A percentile compares a stretch with the other conserved stretches of the same genome.
phyloP scores from a whole-genome alignment of 805 yeast genomes.

The Kuraishia cidri region DNA sequence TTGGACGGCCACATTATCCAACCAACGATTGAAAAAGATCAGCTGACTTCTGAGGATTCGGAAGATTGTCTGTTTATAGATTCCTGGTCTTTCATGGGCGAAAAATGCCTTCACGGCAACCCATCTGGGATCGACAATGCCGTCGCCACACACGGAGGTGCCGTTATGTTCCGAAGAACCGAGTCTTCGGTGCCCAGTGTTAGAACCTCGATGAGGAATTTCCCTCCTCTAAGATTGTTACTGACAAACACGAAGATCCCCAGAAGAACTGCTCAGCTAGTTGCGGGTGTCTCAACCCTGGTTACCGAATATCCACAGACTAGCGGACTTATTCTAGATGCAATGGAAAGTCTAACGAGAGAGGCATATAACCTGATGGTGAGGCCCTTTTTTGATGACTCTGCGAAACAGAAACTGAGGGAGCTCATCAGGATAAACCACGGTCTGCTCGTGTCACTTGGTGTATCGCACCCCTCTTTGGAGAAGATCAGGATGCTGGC shows the following conservation, averaged over 20 bases:
- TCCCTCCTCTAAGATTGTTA: constrained; percentile 67
- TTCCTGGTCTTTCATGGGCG: constrained; percentile 87
- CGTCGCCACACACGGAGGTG: constrained; percentile 94
- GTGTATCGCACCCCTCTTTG: constrained; percentile 89
- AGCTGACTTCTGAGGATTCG: constrained; percentile 22
- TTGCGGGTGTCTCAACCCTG: constrained; percentile 60
- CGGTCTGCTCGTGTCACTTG: constrained; percentile 75
- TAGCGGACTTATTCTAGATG: constrained; percentile 49
- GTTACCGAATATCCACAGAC: constrained; percentile 45
- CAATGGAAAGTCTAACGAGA: constrained; percentile 67
- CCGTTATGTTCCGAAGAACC: constrained; percentile 77
- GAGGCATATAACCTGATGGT: constrained; percentile 65
- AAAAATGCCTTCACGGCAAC: constrained; percentile 90
- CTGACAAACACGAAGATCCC: constrained; percentile 85
- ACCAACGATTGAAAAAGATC: constrained; percentile 25
- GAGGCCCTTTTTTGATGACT: constrained; percentile 35
- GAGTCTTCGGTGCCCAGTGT: constrained; percentile 46
- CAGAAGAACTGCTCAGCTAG: constrained; percentile 77
- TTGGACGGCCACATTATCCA: constrained; percentile 44
- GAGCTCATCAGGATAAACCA: constrained; percentile 77
- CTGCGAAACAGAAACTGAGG: constrained; percentile 33
- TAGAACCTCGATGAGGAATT: constrained; percentile 59
- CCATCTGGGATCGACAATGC: constrained; percentile 97
- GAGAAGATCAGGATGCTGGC: constrained; percentile 66
- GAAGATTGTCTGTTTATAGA: constrained; percentile 58